These are phyloP conservation scores for Nidula niveotomentosa DNA, from an alignment of 1,284 basidiomycete species.

Conservation along the genomic window DNA sequence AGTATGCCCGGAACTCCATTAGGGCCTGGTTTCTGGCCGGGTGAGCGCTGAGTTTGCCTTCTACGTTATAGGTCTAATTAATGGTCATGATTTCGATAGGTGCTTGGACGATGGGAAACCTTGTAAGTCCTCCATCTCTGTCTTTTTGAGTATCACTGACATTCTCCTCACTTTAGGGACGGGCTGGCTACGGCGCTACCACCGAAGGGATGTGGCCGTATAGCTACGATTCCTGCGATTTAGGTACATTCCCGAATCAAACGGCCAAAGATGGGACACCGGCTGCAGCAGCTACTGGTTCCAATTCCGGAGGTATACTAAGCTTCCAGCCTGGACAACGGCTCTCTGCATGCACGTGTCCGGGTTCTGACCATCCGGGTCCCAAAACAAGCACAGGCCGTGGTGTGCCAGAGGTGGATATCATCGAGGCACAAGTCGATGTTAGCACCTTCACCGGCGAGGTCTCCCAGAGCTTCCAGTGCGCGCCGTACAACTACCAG, in stretches of 20 bases:
- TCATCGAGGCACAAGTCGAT: slow-evolving; percentile 71
- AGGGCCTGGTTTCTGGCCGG: slow-evolving; percentile 79
- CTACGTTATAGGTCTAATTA: not conserved
- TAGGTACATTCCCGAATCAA: slow-evolving; percentile 86
- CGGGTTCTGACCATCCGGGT: slow-evolving; percentile 81
- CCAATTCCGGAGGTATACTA: slow-evolving; percentile 38
- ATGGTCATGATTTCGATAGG: slow-evolving; percentile 30
- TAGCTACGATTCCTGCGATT: slow-evolving; percentile 79
- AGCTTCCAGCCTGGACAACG: slow-evolving; percentile 80
- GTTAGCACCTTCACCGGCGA: slow-evolving; percentile 49
- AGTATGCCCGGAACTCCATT: slow-evolving; percentile 76
- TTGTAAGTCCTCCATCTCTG: slow-evolving; percentile 36
- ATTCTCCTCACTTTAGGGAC: slow-evolving; percentile 42
- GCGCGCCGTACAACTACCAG: slow-evolving; percentile 76
- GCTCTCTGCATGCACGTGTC: slow-evolving; percentile 84
- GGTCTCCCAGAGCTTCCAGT: slow-evolving; percentile 80
- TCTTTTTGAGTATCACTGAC: not conserved
- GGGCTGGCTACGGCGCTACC: slow-evolving; percentile 69
- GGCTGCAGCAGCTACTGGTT: slow-evolving; percentile 48
- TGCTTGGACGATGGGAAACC: slow-evolving; percentile 84
- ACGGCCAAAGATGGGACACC: slow-evolving; percentile 56
- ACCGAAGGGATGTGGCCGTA: slow-evolving; percentile 78
- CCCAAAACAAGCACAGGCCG: slow-evolving; percentile 76
- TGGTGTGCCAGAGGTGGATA: slow-evolving; percentile 84
- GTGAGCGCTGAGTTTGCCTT: slow-evolving; percentile 22